Evolutionary conservation across 2,329 filamentous ascomycete genomes (phyloP).

Genomic region (Nemania diffusa): DNA sequence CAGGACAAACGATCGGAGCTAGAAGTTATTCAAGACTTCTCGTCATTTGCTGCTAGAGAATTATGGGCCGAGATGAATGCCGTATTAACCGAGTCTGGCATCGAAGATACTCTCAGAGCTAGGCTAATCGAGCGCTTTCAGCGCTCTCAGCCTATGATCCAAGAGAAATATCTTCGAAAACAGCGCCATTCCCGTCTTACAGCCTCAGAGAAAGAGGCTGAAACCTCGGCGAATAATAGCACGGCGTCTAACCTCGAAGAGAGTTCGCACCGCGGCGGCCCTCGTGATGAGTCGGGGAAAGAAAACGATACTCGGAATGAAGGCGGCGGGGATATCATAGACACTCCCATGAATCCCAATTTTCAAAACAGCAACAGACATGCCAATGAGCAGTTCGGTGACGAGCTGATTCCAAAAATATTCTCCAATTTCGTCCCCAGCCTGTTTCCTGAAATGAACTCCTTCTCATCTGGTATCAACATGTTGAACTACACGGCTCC

Average conservation of each 20-base stretch:
- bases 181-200: background rate
- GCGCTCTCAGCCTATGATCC: background rate
- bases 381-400: background rate
- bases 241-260: background rate
- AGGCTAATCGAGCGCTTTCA: slow-evolving; percentile 2
- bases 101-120: slow-evolving; percentile 5
- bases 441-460: background rate
- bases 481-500: background rate
- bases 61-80: background rate
- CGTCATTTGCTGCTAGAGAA: slow-evolving; percentile 4
- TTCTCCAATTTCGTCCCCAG: background rate
- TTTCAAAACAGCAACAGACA: background rate
- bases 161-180: slow-evolving; percentile 1
- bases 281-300: background rate
- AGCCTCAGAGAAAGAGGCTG: background rate
- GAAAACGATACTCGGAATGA: slow-evolving; percentile 5
- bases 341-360: background rate
- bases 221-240: background rate
- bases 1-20: slow-evolving; percentile 6
- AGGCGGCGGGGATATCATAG: background rate
- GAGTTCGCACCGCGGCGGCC: background rate
- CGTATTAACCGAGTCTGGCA: background rate
- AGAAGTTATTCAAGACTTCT: slow-evolving; percentile 8
- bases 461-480: background rate
- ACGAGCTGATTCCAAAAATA: background rate